phyloP scores from a whole-genome alignment of 2,329 filamentous ascomycete genomes.

The Colletotrichum tropicale region DNA sequence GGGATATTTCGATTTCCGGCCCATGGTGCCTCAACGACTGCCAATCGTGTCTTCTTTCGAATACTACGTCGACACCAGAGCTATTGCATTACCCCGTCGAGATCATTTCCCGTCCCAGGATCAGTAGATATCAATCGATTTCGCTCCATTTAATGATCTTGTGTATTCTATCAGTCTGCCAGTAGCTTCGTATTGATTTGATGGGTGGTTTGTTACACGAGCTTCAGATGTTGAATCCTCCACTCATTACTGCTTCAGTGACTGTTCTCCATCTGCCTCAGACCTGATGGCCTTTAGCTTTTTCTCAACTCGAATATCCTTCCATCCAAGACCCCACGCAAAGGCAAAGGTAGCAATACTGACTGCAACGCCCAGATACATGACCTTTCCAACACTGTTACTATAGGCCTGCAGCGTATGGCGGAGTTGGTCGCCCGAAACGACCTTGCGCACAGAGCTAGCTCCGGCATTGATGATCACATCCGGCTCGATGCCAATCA shows the following conservation, averaged over 20 bases:
- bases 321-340: constrained; percentile 49
- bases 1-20: neutral
- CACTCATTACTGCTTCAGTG: neutral
- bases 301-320: constrained; percentile 43
- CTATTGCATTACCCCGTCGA: neutral
- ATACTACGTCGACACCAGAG: neutral
- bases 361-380: constrained; percentile 33
- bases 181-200: neutral
- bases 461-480: constrained; percentile 45
- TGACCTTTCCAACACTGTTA: constrained; percentile 32
- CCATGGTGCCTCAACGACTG: fast-evolving
- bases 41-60: fast-evolving
- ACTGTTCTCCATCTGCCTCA: neutral
- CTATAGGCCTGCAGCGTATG: constrained; percentile 44
- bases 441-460: constrained; percentile 35
- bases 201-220: neutral
- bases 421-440: constrained; percentile 31
- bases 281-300: neutral
- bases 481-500: neutral
- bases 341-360: constrained; percentile 34
- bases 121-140: neutral
- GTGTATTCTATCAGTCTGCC: fast-evolving
- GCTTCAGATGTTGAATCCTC: fast-evolving
- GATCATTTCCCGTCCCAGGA: neutral
- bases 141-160: neutral